These are phyloP conservation scores for Nakataea oryzae DNA, from an alignment of 2,329 filamentous ascomycete species.

Conservation along the genomic window DNA sequence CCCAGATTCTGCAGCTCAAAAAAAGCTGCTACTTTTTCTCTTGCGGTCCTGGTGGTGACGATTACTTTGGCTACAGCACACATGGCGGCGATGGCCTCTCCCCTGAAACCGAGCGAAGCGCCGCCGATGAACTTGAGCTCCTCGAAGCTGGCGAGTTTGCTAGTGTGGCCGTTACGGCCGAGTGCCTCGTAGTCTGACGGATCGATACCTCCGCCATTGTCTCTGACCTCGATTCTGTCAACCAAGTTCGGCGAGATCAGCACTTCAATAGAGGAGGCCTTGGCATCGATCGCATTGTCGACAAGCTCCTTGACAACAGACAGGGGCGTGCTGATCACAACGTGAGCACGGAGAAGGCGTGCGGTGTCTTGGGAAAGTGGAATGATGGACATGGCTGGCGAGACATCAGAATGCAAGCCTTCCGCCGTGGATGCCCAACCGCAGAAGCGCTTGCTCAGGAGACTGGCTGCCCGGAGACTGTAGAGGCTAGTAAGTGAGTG, in stretches of 20 bases:
- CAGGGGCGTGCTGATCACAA: slow-evolving; percentile 47
- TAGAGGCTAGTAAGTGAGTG: not conserved
- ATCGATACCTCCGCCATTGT: slow-evolving; percentile 64
- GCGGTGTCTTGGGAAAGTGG: slow-evolving; percentile 36
- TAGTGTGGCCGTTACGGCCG: slow-evolving; percentile 61
- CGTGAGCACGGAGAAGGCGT: slow-evolving; percentile 48
- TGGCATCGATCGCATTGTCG: slow-evolving; percentile 67
- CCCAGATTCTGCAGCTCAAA: slow-evolving; percentile 29
- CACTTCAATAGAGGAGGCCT: slow-evolving; percentile 55
- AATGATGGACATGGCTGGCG: slow-evolving; percentile 34
- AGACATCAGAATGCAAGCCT: not conserved
- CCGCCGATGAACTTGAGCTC: slow-evolving; percentile 48
- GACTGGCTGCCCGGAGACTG: not conserved
- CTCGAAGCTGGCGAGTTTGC: slow-evolving; percentile 56
- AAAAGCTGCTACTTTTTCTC: slow-evolving; percentile 45
- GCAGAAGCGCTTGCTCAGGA: not conserved
- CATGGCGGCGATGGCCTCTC: slow-evolving; percentile 59
- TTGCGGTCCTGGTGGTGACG: slow-evolving; percentile 53
- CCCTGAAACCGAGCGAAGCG: slow-evolving; percentile 62
- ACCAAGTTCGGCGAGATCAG: slow-evolving; percentile 55
- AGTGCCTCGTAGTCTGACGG: slow-evolving; percentile 49
- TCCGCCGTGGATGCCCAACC: not conserved
- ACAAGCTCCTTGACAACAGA: slow-evolving; percentile 66
- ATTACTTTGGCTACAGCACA: slow-evolving; percentile 48
- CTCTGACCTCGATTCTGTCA: slow-evolving; percentile 58